Evolutionary conservation across 306 rosid species (phyloP).

Genomic region (Acacia melanoxylon): DNA sequence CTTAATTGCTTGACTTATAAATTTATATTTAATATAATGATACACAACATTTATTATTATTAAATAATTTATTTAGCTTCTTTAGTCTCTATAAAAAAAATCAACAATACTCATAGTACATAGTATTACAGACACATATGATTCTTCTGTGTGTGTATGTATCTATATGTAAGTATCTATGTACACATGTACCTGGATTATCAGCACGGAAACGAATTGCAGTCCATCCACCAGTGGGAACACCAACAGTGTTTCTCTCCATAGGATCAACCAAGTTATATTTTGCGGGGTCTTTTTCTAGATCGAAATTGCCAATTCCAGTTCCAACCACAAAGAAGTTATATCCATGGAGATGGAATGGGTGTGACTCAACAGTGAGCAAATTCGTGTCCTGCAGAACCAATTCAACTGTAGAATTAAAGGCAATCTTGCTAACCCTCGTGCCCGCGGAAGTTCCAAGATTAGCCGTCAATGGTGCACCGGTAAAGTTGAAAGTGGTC

Average conservation of each 20-base stretch:
- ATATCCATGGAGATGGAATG: slow-evolving; percentile 79
- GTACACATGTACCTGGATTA: slow-evolving; percentile 61
- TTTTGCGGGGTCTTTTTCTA: slow-evolving; percentile 64
- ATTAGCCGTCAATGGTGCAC: slow-evolving; percentile 63
- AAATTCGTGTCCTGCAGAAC: slow-evolving; percentile 76
- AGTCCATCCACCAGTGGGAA: slow-evolving; percentile 84
- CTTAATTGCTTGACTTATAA: too few species aligned
- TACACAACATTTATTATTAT: too few species aligned
- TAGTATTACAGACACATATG: not conserved
- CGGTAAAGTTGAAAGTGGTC: slow-evolving; percentile 66
- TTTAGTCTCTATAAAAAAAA: too few species aligned
- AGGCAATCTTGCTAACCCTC: slow-evolving; percentile 62
- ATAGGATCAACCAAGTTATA: slow-evolving; percentile 77
- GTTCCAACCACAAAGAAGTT: slow-evolving; percentile 72
- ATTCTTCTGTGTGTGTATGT: not conserved
- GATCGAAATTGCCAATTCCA: slow-evolving; percentile 76
- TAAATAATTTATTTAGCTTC: too few species aligned
- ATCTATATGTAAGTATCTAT: not conserved
- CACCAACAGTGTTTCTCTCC: slow-evolving; percentile 80
- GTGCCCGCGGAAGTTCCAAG: slow-evolving; percentile 61
- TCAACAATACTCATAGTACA: too few species aligned
- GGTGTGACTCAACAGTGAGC: slow-evolving; percentile 71
- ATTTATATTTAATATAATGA: too few species aligned
- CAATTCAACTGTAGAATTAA: slow-evolving; percentile 71
- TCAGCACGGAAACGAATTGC: slow-evolving; percentile 75